phyloP scores from a whole-genome alignment of 345 rosid species.

The Noccaea caerulescens region DNA sequence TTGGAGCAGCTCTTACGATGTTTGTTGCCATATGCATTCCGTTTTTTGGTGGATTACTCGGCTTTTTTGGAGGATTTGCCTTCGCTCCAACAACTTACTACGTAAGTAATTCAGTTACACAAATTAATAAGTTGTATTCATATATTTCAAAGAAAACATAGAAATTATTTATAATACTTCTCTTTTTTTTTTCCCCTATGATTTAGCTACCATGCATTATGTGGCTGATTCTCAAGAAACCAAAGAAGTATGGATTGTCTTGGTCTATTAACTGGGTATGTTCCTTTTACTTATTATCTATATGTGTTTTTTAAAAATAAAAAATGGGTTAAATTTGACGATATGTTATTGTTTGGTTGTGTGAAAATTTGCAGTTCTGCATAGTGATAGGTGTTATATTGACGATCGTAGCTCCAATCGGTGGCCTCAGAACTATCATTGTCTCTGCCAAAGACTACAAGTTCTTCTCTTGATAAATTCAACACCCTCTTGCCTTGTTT shows the following conservation, averaged over 20 bases:
- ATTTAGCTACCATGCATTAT: conserved; percentile 76
- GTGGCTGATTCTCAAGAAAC: conserved; percentile 75
- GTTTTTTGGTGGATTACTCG: conserved; percentile 78
- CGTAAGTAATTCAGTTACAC: conserved; percentile 44
- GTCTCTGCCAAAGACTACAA: conserved; percentile 52
- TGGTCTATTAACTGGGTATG: conserved; percentile 82
- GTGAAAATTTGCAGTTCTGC: conserved; percentile 56
- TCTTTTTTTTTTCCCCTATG: neutral
- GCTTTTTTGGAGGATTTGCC: conserved; percentile 89
- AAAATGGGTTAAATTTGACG: neutral
- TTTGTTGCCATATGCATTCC: conserved; percentile 63
- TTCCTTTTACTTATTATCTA: neutral
- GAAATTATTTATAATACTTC: neutral
- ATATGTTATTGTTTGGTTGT: neutral
- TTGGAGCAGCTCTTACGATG: conserved; percentile 71
- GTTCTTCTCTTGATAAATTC: conserved; percentile 56
- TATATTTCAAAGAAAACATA: neutral
- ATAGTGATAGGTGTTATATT: conserved; percentile 56
- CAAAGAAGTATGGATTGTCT: conserved; percentile 60
- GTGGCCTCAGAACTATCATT: conserved; percentile 66
- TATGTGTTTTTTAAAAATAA: neutral
- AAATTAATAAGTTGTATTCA: neutral
- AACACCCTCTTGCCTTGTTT: neutral
- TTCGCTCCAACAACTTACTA: conserved; percentile 83
- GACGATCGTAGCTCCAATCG: conserved; percentile 69